Evolutionary conservation across 805 yeast species (phyloP).

Genomic region (Lipomyces japonicus): DNA sequence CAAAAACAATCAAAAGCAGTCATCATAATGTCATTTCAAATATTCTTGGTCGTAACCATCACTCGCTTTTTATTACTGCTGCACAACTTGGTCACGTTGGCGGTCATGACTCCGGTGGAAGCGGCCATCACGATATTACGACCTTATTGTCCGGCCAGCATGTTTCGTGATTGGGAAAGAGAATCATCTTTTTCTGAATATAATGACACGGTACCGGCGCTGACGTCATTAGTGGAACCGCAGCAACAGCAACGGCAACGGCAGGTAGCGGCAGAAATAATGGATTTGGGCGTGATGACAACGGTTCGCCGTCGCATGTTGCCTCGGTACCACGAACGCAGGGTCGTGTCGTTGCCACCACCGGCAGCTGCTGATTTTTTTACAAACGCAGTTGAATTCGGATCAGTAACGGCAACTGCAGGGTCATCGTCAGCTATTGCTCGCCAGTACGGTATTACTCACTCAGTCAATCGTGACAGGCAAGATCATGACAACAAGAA

Average conservation of each 20-base stretch:
- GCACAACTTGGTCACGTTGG: conserved; percentile 14
- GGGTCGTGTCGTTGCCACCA: too few species aligned
- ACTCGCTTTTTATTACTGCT: conserved; percentile 11
- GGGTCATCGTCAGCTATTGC: too few species aligned
- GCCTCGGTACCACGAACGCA: too few species aligned
- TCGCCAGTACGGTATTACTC: too few species aligned
- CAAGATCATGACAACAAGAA: too few species aligned
- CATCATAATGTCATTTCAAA: neutral
- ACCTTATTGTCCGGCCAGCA: conserved; percentile 23
- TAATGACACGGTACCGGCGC: neutral
- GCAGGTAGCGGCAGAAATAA: neutral
- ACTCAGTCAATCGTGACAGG: too few species aligned
- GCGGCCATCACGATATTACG: conserved; percentile 14
- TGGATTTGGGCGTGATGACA: too few species aligned
- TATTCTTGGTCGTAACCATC: conserved; percentile 6
- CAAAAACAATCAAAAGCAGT: too few species aligned
- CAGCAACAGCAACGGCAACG: neutral
- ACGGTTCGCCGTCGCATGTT: too few species aligned
- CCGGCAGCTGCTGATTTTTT: too few species aligned
- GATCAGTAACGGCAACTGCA: too few species aligned
- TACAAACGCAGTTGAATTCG: too few species aligned
- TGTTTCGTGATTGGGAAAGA: conserved; percentile 20
- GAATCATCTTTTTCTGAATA: neutral
- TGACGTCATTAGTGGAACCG: neutral
- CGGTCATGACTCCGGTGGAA: conserved; percentile 20